These are phyloP conservation scores for Medicago truncatula DNA, from an alignment of 306 rosid species.

Conservation along the genomic window MtrunA17r5.0-ANR NC_053048.1:50245501-50246000, in stretches of 20 bases:
- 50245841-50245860: constrained; percentile 46
- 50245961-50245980: constrained; percentile 49
- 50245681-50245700: neutral
- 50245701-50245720: neutral
- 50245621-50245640: constrained; percentile 21
- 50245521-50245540: too few relatives aligned
- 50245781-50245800: constrained; percentile 44
- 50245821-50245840: constrained; percentile 45
- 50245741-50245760: constrained; percentile 45
- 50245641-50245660: constrained; percentile 10
- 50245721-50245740: constrained; percentile 40
- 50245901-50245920: constrained; percentile 43
- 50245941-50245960: constrained; percentile 28
- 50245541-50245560: too few relatives aligned
- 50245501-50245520: too few relatives aligned
- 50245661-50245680: constrained; percentile 29
- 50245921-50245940: constrained; percentile 32
- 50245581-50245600: constrained; percentile 6
- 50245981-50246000: constrained; percentile 36
- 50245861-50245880: constrained; percentile 44
- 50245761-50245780: constrained; percentile 45
- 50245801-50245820: constrained; percentile 55
- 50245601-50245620: constrained; percentile 24
- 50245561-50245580: too few relatives aligned
- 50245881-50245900: constrained; percentile 50